Base-by-base conservation (phyloP, 306 rosid species). In the Vigna mungo region DNA sequence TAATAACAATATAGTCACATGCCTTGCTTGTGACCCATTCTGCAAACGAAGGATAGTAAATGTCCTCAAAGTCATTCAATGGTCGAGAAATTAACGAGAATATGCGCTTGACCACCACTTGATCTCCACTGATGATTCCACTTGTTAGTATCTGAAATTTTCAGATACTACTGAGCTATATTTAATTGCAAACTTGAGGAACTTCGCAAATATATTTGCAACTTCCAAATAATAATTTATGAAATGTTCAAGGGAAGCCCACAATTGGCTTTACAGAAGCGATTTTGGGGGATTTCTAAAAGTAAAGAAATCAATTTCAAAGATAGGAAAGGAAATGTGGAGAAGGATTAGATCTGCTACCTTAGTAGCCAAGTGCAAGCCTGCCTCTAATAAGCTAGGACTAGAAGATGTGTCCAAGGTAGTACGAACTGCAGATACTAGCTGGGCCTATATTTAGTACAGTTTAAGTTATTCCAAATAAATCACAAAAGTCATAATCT, bases 21-120 rank as follows among this genome's bases (percentile, higher is more conserved):
- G 87, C 98, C 96, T 92, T 95, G 90, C 96, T 92, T 18, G 98
- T 88, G 80, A 92, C 98, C 98, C 98, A 95, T 79, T 95, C 98
- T 15, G 98, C 96, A 89, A 92, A 95, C 30, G 98, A 95, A 83
- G 98, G 98, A 95, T 90, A 95, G 81, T 90, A 95, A 72, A 95
- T 92, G 80, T 90, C 93, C 85, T 89, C 87, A 81, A 95, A 92
- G 23, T 92, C 97, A 85, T 83, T 84, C 86, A 95, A 46, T 52
- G 96, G 96, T 72, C 96, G 96, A 25, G 97, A 95, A 81, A 95
- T 95, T 85, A 92, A 84, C 23, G 93, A 87, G 87, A 89, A 92
- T 80, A 95, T 80, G 77, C 98, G 98, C 83, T 85, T 95, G 81
- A 95, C 95, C 54, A 92, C 97, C 63, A 48, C 91, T 88, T 90